phyloP scores from a whole-genome alignment of 129 eudicot species.

The Flaveria brownii region DNA sequence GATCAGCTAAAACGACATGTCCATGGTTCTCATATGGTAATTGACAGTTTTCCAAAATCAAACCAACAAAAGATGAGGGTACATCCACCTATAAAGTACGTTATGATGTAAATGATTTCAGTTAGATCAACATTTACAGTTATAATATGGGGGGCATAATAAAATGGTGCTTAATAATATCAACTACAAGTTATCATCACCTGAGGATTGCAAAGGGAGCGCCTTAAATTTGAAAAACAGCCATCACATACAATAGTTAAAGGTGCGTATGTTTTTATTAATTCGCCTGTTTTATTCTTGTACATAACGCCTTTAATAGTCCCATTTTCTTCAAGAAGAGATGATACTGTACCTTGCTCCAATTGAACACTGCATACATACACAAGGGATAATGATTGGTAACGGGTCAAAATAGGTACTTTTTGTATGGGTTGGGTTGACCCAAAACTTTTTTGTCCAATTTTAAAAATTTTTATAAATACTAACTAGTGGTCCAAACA shows the following conservation, averaged over 20 bases:
- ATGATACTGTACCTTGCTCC: constrained; percentile 85
- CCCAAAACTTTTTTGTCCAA: too few species aligned
- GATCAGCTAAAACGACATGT: constrained; percentile 81
- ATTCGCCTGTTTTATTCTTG: constrained; percentile 58
- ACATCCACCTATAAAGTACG: constrained; percentile 56
- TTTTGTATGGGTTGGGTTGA: too few species aligned
- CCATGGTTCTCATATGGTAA: constrained; percentile 76
- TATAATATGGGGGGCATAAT: neutral
- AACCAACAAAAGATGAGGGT: constrained; percentile 78
- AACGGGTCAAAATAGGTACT: neutral
- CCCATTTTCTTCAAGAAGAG: constrained; percentile 78
- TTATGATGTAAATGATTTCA: neutral
- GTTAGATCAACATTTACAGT: neutral
- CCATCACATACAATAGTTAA: constrained; percentile 84
- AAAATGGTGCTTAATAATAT: neutral
- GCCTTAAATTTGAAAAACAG: constrained; percentile 74
- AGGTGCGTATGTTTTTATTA: constrained; percentile 64
- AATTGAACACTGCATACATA: constrained; percentile 51
- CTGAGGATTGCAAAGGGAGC: constrained; percentile 77
- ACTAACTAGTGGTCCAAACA: too few species aligned
- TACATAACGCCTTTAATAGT: constrained; percentile 67
- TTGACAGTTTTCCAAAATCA: constrained; percentile 68
- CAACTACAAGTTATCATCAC: constrained; percentile 26
- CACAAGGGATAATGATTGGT: neutral
- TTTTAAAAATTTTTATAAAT: too few species aligned